A percentile compares a stretch with the other conserved stretches of the same genome.
Evolutionary conservation across 129 eudicot species (phyloP).

Genomic region (Logfia minima): DNA sequence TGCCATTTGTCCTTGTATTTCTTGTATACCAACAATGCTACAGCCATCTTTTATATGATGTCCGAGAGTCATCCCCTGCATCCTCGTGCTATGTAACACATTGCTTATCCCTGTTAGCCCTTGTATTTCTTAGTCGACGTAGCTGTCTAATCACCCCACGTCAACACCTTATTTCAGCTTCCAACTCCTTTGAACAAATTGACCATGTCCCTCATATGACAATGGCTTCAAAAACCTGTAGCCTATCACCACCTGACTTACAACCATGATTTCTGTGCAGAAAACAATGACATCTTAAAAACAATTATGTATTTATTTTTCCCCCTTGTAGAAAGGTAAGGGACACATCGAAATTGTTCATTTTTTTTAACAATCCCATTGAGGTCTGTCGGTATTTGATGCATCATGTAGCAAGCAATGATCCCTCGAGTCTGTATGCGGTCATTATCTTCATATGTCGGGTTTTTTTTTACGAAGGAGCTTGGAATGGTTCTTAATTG

Average conservation of each 20-base stretch:
- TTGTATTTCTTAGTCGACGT: neutral
- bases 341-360: too few species aligned
- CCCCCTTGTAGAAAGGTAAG: too few species aligned
- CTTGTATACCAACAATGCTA: too few species aligned
- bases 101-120: neutral
- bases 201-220: neutral
- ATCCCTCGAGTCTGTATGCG: too few species aligned
- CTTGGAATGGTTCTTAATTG: too few species aligned
- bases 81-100: neutral
- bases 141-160: neutral
- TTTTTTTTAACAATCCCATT: too few species aligned
- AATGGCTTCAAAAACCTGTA: neutral
- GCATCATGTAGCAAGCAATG: too few species aligned
- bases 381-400: too few species aligned
- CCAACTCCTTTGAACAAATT: neutral
- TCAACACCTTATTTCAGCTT: neutral
- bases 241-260: neutral
- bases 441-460: too few species aligned
- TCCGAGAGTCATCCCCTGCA: neutral
- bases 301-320: too few species aligned
- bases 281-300: neutral
- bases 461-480: too few species aligned
- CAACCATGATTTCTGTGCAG: neutral
- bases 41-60: neutral
- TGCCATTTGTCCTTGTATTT: neutral